Percentiles rank a stretch among this genome's conserved stretches.
phyloP scores from a whole-genome alignment of 495 filamentous ascomycete genomes.

The Neurospora pannonica region DNA sequence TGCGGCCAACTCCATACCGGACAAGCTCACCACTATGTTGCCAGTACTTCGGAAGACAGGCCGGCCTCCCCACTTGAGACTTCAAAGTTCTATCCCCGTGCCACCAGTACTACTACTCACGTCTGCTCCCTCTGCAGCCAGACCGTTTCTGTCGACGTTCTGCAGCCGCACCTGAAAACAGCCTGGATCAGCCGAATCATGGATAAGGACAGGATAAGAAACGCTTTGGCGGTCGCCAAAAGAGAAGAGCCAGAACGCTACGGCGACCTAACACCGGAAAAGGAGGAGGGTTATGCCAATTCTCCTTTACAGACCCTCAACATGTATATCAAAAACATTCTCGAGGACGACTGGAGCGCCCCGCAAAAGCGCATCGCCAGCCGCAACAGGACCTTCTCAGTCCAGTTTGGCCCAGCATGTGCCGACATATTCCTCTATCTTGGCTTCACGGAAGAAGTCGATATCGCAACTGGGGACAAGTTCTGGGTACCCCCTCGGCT shows the following conservation, averaged over 20 bases:
- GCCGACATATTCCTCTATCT: conserved; percentile 52
- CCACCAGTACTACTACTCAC: conserved; percentile 26
- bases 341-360: conserved; percentile 31
- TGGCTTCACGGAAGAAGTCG: conserved; percentile 41
- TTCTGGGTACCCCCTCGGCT: conserved; percentile 20
- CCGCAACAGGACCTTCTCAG: conserved; percentile 62
- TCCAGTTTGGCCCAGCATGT: conserved; percentile 58
- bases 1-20: conserved; percentile 3
- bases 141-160: conserved; percentile 33
- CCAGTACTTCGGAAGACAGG: background rate
- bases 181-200: conserved; percentile 45
- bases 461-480: conserved; percentile 9
- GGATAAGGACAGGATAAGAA: conserved; percentile 43
- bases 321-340: conserved; percentile 53
- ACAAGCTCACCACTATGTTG: background rate
- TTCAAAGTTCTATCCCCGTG: conserved; percentile 20
- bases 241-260: conserved; percentile 50
- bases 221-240: conserved; percentile 44
- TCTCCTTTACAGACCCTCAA: conserved; percentile 47
- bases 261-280: conserved; percentile 32
- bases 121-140: conserved; percentile 44
- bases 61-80: background rate
- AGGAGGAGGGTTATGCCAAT: conserved; percentile 31
- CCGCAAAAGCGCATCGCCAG: conserved; percentile 48
- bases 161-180: conserved; percentile 41